Evolutionary conservation across 441 rosid genomes (phyloP).

Genomic region (Dalechampia spathulata): DNA sequence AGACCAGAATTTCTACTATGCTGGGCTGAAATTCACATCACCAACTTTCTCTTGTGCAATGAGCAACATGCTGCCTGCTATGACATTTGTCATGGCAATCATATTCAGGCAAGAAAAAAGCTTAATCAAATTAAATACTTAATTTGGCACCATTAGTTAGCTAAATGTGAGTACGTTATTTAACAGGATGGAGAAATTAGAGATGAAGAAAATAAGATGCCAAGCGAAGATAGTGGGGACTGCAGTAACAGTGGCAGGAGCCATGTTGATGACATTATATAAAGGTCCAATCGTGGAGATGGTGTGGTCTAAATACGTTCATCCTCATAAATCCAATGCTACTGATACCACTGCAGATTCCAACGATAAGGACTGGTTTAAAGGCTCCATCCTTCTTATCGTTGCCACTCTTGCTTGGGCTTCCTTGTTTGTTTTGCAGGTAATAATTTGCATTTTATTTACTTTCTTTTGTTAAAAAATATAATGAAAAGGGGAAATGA

Average conservation of each 20-base stretch:
- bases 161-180: too few relatives aligned
- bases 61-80: too few relatives aligned
- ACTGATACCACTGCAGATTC: constrained; percentile 19
- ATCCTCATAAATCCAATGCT: constrained; percentile 12
- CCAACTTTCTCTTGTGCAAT: constrained; percentile 85
- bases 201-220: constrained; percentile 60
- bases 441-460: constrained; percentile 7
- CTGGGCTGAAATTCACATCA: constrained; percentile 78
- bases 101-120: constrained; percentile 54
- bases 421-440: constrained; percentile 77
- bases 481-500: too few relatives aligned
- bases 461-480: not conserved
- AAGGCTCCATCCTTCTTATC: constrained; percentile 70
- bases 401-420: constrained; percentile 92
- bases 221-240: constrained; percentile 80
- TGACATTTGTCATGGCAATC: constrained; percentile 66
- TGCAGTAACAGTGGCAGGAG: constrained; percentile 69
- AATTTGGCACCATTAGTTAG: too few relatives aligned
- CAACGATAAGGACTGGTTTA: constrained; percentile 51
- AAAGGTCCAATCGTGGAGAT: constrained; percentile 53
- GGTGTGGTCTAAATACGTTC: constrained; percentile 36
- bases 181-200: constrained; percentile 69
- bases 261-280: constrained; percentile 76
- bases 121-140: too few relatives aligned
- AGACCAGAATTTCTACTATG: constrained; percentile 86